phyloP scores from a whole-genome alignment of 1,284 basidiomycete genomes.

The Xanthoconium separans region DNA sequence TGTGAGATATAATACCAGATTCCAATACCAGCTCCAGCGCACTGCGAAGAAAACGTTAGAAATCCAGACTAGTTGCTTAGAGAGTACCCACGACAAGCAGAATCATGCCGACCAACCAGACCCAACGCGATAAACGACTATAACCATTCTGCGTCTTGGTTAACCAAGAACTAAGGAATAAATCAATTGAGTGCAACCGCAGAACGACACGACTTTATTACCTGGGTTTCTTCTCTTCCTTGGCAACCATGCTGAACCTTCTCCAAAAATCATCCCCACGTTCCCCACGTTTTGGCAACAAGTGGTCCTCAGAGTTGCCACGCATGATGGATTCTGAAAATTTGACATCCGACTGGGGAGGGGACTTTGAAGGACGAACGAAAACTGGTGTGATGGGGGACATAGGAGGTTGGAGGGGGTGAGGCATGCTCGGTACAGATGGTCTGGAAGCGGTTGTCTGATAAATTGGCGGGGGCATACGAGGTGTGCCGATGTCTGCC shows the following conservation, averaged over 20 bases:
- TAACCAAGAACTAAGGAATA: constrained; percentile 57
- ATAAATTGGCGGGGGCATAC: constrained; percentile 37
- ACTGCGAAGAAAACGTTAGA: constrained; percentile 32
- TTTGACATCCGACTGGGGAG: constrained; percentile 43
- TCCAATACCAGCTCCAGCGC: constrained; percentile 52
- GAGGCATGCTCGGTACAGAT: constrained; percentile 49
- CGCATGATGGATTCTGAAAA: constrained; percentile 64
- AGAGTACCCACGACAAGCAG: constrained; percentile 50
- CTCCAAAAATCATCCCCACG: constrained; percentile 83
- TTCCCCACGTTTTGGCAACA: constrained; percentile 63
- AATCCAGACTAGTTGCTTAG: background rate
- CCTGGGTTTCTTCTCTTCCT: constrained; percentile 65
- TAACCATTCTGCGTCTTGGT: constrained; percentile 55
- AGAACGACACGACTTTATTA: constrained; percentile 22
- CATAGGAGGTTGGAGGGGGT: constrained; percentile 71
- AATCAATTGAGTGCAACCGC: background rate
- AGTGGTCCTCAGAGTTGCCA: constrained; percentile 62
- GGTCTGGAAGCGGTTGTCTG: constrained; percentile 32
- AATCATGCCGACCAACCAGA: constrained; percentile 64
- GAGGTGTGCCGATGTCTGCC: constrained; percentile 22
- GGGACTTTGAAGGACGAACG: constrained; percentile 55
- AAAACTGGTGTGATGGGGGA: constrained; percentile 78
- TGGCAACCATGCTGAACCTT: constrained; percentile 79
- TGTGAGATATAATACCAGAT: constrained; percentile 61
- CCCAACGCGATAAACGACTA: constrained; percentile 57